phyloP scores from a whole-genome alignment of 257 asterid species.

The Primulina tabacum region DNA sequence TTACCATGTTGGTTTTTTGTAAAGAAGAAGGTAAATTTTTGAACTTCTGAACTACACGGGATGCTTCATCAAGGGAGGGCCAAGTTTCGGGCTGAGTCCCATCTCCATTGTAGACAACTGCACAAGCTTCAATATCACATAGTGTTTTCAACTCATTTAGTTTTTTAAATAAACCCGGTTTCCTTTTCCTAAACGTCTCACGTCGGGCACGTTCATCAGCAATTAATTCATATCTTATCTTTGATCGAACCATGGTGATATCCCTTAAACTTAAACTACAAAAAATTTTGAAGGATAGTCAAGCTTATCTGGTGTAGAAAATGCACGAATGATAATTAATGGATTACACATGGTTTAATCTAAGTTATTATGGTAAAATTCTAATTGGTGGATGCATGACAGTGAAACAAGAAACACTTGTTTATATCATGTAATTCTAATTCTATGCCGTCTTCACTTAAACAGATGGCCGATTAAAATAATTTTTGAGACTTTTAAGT shows the following conservation, averaged over 20 bases:
- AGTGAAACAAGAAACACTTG: background rate
- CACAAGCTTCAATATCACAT: constrained; percentile 46
- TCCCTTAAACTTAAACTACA: constrained; percentile 31
- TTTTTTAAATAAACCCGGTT: constrained; percentile 44
- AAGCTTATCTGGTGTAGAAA: constrained; percentile 9
- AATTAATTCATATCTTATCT: constrained; percentile 46
- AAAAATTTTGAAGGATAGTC: constrained; percentile 24
- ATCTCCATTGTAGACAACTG: constrained; percentile 33
- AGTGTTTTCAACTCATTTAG: constrained; percentile 41
- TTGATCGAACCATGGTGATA: constrained; percentile 49
- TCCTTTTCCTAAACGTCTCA: constrained; percentile 45
- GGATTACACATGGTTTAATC: background rate
- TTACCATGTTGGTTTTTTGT: constrained; percentile 28
- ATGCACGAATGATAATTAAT: constrained; percentile 11
- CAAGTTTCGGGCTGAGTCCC: constrained; percentile 40
- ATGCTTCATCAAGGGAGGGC: constrained; percentile 38
- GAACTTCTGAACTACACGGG: constrained; percentile 36
- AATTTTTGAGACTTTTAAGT: too few relatives aligned
- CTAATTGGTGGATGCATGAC: background rate
- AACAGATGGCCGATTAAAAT: too few relatives aligned
- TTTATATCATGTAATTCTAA: background rate
- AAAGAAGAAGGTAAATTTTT: constrained; percentile 30
- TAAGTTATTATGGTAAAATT: background rate
- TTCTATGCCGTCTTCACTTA: background rate
- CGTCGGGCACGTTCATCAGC: constrained; percentile 43